Evolutionary conservation across 768 basidiomycete species (phyloP), one percentile per base, ranked within the genome.

Genomic region (Chalciporus piperatus): DNA sequence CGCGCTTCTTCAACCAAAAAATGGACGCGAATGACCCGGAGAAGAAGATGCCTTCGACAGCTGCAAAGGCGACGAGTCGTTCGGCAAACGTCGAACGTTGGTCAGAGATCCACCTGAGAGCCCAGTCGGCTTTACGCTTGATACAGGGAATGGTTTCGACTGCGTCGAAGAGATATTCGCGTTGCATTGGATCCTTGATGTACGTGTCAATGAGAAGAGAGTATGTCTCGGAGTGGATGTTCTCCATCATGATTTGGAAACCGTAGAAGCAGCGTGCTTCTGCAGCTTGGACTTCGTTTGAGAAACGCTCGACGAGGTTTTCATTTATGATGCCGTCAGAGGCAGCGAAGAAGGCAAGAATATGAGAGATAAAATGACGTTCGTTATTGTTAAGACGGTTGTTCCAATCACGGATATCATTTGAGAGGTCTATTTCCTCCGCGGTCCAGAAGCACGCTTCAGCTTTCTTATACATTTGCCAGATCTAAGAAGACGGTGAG

Each of bases 191-290:
- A 56, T 96, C 93, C 64, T 86, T 88, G 72, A 96, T 87, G 70
- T 95, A 96, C 10, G 85, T 88, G 69, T 95, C 92, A 62, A 97
- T 94, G 63, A 97, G 87, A 42, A 96, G 82, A 0, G 92, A 95
- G 70, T 97, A 97, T 0, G 94, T 93, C 70, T 96, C 94, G 13
- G 92, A 93, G 70, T 97, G 94, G 51, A 96, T 81, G 72, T 96
- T 97, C 66, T 96, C 94, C 82, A 95, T 96, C 94, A 96, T 95
- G 67, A 96, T 89, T 69, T 97, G 94, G 73, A 94, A 96, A 16
- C 93, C 93, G 66, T 97, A 96, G 75, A 97, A 97, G 68, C 87
- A 95, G 6, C 93, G 84, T 9, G 92, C 94, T 69, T 97, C 94
- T 5, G 92, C 87, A 2, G 78, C 77, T 69, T 96, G 93, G 8